Conservation (phyloP, 495 filamentous ascomycete species). For the Talaromyces thailandensis region DNA sequence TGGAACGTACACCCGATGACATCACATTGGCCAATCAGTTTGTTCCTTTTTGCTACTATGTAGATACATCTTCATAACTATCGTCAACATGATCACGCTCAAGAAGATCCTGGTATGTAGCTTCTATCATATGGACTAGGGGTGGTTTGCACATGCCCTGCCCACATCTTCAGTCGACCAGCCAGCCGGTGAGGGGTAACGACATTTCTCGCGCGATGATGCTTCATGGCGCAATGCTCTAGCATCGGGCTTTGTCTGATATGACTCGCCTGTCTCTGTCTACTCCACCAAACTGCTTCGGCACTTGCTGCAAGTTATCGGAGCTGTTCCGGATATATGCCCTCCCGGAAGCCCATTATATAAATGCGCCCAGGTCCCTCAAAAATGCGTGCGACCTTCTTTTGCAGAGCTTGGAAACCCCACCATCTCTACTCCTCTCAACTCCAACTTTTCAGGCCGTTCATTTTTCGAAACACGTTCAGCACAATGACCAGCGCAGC, state of each 20-base stretch:
- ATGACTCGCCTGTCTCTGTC: background rate
- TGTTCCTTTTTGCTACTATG: background rate
- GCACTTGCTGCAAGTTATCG: background rate
- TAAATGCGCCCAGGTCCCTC: background rate
- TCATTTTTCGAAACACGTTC: background rate
- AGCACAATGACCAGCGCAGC: background rate
- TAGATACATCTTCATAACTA: background rate
- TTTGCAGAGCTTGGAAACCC: background rate
- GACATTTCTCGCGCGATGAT: background rate
- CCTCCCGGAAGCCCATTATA: background rate
- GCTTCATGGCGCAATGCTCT: background rate
- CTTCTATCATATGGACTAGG: background rate
- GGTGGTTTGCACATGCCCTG: too few relatives aligned
- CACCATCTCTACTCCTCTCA: background rate
- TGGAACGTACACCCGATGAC: background rate
- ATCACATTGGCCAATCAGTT: background rate
- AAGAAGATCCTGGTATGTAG: background rate
- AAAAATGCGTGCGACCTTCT: background rate
- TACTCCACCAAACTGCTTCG: background rate
- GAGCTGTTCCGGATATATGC: background rate
- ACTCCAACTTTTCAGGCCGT: background rate
- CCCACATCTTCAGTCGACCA: too few relatives aligned
- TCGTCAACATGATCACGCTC: background rate
- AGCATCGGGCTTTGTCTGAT: background rate
- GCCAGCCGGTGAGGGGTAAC: background rate